A percentile compares a stretch with the other conserved stretches of the same genome.
phyloP scores from a whole-genome alignment of 495 filamentous ascomycete species.

The Aspergillus nidulans region DNA sequence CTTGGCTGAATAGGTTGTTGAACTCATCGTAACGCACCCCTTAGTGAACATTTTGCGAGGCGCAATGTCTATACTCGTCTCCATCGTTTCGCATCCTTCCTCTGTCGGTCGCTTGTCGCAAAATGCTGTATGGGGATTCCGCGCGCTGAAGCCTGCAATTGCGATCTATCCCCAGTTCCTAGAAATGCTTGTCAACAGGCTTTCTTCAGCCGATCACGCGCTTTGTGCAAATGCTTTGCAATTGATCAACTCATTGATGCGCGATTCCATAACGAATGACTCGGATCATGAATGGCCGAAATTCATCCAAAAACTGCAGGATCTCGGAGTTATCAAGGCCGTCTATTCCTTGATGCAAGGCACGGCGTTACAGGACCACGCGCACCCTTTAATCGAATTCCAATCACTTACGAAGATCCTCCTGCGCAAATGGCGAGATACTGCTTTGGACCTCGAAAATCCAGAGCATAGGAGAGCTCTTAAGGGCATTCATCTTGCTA shows the following conservation, averaged over 20 bases:
- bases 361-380: constrained; percentile 86
- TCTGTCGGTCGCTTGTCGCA: constrained; percentile 35
- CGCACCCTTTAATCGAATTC: constrained; percentile 88
- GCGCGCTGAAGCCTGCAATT: constrained; percentile 88
- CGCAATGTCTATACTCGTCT: constrained; percentile 93
- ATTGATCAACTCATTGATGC: constrained; percentile 90
- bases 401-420: constrained; percentile 89
- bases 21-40: constrained; percentile 91
- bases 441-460: constrained; percentile 75
- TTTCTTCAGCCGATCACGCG: constrained; percentile 92
- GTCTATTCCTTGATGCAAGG: constrained; percentile 93
- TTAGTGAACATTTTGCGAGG: constrained; percentile 95
- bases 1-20: constrained; percentile 60
- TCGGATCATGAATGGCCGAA: constrained; percentile 80
- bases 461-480: constrained; percentile 85
- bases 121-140: constrained; percentile 69
- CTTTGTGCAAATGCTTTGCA: constrained; percentile 94
- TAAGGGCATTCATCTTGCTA: constrained; percentile 78
- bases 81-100: constrained; percentile 82
- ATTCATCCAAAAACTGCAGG: constrained; percentile 89
- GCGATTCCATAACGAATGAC: constrained; percentile 80
- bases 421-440: constrained; percentile 84
- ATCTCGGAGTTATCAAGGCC: constrained; percentile 87
- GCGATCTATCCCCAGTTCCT: constrained; percentile 88
- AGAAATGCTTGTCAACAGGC: constrained; percentile 82